These are phyloP conservation scores for Rhododendron simsii DNA, from an alignment of 148 eudicot species.

Conservation along the genomic window DNA sequence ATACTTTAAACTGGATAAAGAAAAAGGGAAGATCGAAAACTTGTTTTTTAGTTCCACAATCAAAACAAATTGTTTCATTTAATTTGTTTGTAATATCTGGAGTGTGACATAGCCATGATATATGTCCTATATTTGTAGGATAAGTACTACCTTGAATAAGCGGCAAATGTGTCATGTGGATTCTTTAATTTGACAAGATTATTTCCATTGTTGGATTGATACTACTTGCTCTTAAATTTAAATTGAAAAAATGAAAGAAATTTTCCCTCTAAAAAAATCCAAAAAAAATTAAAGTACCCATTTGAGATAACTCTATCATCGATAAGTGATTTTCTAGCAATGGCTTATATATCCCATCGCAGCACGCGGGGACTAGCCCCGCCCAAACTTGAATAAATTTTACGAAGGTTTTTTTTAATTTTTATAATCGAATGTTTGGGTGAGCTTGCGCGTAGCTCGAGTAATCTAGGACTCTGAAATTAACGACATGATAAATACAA, in stretches of 20 bases:
- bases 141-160: background rate
- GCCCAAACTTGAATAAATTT: background rate
- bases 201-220: background rate
- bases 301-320: background rate
- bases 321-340: background rate
- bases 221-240: background rate
- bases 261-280: background rate
- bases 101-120: background rate
- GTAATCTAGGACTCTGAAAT: too few relatives aligned
- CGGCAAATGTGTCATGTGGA: background rate
- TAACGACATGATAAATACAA: too few relatives aligned
- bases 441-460: too few relatives aligned
- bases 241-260: background rate
- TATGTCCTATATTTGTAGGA: background rate
- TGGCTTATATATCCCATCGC: background rate
- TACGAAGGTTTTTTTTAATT: too few relatives aligned
- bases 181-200: background rate
- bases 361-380: too few relatives aligned
- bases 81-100: background rate
- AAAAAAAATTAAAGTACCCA: background rate
- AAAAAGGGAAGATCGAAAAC: background rate
- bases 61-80: background rate
- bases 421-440: too few relatives aligned
- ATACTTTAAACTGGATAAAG: background rate
- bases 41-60: background rate